Conservation (phyloP, 2,329 filamentous ascomycete species). For the Fusarium longipes region DNA sequence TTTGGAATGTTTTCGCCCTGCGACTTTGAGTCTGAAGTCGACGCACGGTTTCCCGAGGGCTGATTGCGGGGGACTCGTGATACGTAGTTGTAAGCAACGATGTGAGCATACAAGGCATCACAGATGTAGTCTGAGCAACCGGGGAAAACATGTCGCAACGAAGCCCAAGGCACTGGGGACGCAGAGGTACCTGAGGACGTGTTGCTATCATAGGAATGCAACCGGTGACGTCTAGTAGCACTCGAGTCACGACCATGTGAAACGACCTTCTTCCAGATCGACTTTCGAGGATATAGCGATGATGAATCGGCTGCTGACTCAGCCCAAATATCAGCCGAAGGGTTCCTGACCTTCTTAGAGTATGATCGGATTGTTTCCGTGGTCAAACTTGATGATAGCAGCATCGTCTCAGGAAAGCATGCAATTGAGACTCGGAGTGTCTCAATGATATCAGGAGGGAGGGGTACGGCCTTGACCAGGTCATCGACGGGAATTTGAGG, state of each 20-base stretch:
- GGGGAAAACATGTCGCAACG: conserved; percentile 65
- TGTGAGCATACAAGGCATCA: conserved; percentile 68
- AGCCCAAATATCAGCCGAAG: conserved; percentile 41
- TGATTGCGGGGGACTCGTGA: conserved; percentile 48
- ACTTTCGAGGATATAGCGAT: conserved; percentile 40
- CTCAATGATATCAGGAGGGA: conserved; percentile 65
- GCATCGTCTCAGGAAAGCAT: conserved; percentile 70
- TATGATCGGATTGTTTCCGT: conserved; percentile 69
- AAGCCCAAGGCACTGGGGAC: conserved; percentile 54
- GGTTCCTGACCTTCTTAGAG: conserved; percentile 64
- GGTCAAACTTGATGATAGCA: conserved; percentile 65
- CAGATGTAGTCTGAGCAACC: conserved; percentile 65
- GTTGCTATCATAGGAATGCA: conserved; percentile 27
- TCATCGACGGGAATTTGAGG: conserved; percentile 51
- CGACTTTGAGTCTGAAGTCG: conserved; percentile 34
- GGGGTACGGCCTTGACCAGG: conserved; percentile 56
- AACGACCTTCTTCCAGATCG: conserved; percentile 54
- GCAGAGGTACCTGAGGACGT: conserved; percentile 24
- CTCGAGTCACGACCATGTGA: conserved; percentile 44
- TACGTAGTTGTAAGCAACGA: conserved; percentile 70
- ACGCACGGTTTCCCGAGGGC: conserved; percentile 26
- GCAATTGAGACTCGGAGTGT: conserved; percentile 64
- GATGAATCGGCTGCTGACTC: conserved; percentile 35
- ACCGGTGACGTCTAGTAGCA: conserved; percentile 30
- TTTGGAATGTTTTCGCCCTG: conserved; percentile 57